Evolutionary conservation across 2,329 filamentous ascomycete genomes (phyloP).

Genomic region (Aspergillus japonicus): DNA sequence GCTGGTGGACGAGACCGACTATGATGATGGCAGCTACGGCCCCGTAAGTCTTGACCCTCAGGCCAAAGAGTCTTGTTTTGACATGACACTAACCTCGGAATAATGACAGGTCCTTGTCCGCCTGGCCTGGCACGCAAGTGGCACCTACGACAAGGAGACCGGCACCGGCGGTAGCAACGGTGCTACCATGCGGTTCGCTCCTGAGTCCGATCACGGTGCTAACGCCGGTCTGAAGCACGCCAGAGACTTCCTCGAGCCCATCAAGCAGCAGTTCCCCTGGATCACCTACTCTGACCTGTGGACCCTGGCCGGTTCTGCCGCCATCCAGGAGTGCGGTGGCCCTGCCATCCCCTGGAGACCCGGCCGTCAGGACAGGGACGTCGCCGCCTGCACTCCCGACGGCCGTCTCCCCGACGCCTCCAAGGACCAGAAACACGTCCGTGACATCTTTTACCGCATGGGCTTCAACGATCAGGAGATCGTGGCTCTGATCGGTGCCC

Average conservation of each 20-base stretch:
- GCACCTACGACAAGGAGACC: slow-evolving; percentile 87
- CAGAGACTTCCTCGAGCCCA: slow-evolving; percentile 87
- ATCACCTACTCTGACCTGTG: slow-evolving; percentile 95
- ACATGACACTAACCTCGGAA: slow-evolving; percentile 5
- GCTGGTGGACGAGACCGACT: slow-evolving; percentile 87
- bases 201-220: slow-evolving; percentile 85
- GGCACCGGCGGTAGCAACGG: slow-evolving; percentile 92
- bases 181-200: slow-evolving; percentile 92
- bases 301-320: slow-evolving; percentile 82
- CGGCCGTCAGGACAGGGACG: slow-evolving; percentile 76
- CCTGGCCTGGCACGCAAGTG: slow-evolving; percentile 90
- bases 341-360: slow-evolving; percentile 85
- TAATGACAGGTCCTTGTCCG: slow-evolving; percentile 67
- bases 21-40: slow-evolving; percentile 94
- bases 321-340: slow-evolving; percentile 94
- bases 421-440: slow-evolving; percentile 77
- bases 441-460: slow-evolving; percentile 93
- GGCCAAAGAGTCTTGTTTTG: not conserved
- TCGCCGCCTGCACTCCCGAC: slow-evolving; percentile 85
- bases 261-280: slow-evolving; percentile 91
- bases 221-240: slow-evolving; percentile 86
- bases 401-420: slow-evolving; percentile 82
- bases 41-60: slow-evolving; percentile 54
- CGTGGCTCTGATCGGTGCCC: slow-evolving; percentile 81
- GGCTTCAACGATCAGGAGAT: slow-evolving; percentile 97